phyloP scores from a whole-genome alignment of 192 early-diverging fungal genomes.

The Lobosporangium transversale region DNA sequence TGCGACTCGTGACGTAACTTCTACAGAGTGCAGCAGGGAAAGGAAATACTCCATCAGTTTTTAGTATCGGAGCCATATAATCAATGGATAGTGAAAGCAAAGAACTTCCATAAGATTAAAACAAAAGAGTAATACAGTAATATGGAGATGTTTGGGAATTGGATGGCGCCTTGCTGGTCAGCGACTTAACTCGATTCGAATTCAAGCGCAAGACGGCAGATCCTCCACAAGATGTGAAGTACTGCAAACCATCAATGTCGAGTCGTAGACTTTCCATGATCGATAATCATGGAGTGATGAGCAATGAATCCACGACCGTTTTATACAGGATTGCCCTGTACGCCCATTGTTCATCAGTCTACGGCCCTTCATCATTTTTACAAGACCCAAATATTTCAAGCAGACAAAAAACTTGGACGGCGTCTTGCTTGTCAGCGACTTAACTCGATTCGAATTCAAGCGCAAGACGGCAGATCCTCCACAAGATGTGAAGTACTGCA shows the following conservation, averaged over 20 bases:
- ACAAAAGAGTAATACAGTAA: neutral
- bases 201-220: conserved; percentile 29
- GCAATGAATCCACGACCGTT: conserved; percentile 29
- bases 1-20: no score
- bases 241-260: conserved; percentile 35
- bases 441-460: conserved; percentile 40
- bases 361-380: conserved; percentile 18
- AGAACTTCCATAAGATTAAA: neutral
- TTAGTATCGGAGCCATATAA: neutral
- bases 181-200: conserved; percentile 32
- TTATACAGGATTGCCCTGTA: conserved; percentile 30
- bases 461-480: conserved; percentile 22
- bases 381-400: neutral
- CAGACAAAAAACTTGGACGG: neutral
- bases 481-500: conserved; percentile 14
- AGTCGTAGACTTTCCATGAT: conserved; percentile 12
- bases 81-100: neutral
- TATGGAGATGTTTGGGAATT: conserved; percentile 1
- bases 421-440: conserved; percentile 19
- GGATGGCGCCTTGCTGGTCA: conserved; percentile 23
- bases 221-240: conserved; percentile 11
- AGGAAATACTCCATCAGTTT: no score
- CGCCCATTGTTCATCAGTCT: conserved; percentile 24
- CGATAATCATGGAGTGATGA: conserved; percentile 7
- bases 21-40: no score